A percentile compares a stretch with the other conserved stretches of the same genome.
Evolutionary conservation across 768 basidiomycete genomes (phyloP).

Genomic region (Phylloporus rhodoxanthus): DNA sequence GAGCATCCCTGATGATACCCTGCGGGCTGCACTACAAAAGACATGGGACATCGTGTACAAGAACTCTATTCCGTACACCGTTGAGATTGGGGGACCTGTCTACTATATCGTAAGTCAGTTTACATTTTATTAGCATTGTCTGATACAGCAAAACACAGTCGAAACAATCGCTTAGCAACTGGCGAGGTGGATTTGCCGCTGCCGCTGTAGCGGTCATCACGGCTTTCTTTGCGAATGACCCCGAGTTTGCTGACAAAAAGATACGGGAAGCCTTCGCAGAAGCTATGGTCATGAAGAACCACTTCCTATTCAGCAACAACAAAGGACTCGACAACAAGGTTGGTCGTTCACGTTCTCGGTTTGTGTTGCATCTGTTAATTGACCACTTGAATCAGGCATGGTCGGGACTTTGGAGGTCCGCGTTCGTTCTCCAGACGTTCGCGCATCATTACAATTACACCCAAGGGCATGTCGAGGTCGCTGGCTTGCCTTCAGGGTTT

Average conservation of each 20-base stretch:
- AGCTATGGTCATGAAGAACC: not conserved
- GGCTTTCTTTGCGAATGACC: not conserved
- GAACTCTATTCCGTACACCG: conserved; percentile 1
- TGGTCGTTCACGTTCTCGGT: not conserved
- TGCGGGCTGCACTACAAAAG: conserved; percentile 5
- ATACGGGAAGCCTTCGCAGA: not conserved
- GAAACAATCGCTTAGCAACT: not conserved
- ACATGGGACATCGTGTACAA: conserved; percentile 5
- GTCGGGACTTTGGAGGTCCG: conserved; percentile 8
- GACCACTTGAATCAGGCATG: not conserved
- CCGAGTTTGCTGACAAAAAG: not conserved
- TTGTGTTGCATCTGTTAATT: not conserved
- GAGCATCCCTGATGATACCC: not conserved
- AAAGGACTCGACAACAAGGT: conserved; percentile 4
- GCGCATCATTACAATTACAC: conserved; percentile 8
- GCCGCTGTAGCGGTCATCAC: not conserved
- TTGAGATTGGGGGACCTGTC: not conserved
- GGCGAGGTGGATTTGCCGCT: not conserved
- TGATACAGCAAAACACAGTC: conserved; percentile 1
- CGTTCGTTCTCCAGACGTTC: conserved; percentile 9
- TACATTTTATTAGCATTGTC: not conserved
- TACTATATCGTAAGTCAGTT: conserved; percentile 1
- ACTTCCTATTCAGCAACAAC: conserved; percentile 8
- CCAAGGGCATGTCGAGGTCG: conserved; percentile 3
- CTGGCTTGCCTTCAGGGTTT: not conserved